These are phyloP conservation scores for Rehmannia glutinosa DNA, from an alignment of 257 asterid species.

Conservation along the genomic window DNA sequence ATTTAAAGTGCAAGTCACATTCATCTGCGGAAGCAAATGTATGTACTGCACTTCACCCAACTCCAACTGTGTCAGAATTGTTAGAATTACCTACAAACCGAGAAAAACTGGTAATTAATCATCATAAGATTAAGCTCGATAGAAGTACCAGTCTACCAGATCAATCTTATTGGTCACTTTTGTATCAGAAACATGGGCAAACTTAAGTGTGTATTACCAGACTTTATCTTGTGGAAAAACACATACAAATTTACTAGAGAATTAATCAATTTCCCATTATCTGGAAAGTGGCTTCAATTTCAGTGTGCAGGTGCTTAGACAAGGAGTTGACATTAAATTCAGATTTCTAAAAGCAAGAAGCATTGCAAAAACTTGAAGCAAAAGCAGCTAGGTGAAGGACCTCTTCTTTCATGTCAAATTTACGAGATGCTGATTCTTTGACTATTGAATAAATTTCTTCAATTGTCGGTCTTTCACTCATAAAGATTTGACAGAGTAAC, in stretches of 20 bases:
- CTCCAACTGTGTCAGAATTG: slow-evolving; percentile 91
- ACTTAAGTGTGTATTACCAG: slow-evolving; percentile 1
- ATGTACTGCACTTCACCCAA: slow-evolving; percentile 80
- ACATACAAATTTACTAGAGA: neutral
- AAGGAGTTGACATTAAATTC: too few species aligned
- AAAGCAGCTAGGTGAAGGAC: slow-evolving; percentile 38
- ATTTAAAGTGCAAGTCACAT: slow-evolving; percentile 75
- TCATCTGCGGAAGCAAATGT: slow-evolving; percentile 74
- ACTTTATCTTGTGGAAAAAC: neutral
- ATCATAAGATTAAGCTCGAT: slow-evolving; percentile 4
- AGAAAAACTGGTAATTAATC: slow-evolving; percentile 24
- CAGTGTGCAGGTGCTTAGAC: neutral
- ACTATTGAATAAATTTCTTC: slow-evolving; percentile 52
- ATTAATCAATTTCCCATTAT: neutral
- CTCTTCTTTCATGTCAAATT: slow-evolving; percentile 99
- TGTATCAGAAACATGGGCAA: neutral
- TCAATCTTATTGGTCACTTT: neutral
- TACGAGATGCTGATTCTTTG: slow-evolving; percentile 79
- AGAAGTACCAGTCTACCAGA: neutral
- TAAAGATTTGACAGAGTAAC: slow-evolving; percentile 71
- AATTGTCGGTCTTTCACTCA: slow-evolving; percentile 29
- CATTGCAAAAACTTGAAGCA: slow-evolving; percentile 6
- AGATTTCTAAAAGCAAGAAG: slow-evolving; percentile 10
- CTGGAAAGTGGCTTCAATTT: slow-evolving; percentile 1
- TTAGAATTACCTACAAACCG: slow-evolving; percentile 69